phyloP scores from a whole-genome alignment of 2,329 filamentous ascomycete genomes.

The Aspergillus pseudoterreus region DNA sequence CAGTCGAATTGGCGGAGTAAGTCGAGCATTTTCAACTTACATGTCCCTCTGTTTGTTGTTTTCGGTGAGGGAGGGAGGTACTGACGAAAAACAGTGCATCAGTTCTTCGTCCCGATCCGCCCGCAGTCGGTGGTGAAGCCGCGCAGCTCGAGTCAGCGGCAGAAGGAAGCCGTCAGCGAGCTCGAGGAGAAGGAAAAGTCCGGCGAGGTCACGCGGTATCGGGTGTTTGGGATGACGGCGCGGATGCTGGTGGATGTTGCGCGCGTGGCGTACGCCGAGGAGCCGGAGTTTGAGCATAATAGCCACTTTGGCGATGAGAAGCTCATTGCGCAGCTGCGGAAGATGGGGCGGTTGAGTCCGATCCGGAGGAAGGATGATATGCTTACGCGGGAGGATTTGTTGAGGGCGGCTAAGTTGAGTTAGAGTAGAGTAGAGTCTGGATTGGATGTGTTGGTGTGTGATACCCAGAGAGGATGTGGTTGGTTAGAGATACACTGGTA shows the following conservation, averaged over 20 bases:
- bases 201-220: slow-evolving; percentile 58
- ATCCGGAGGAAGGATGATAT: slow-evolving; percentile 50
- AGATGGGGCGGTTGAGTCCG: slow-evolving; percentile 54
- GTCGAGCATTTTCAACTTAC: slow-evolving; percentile 9
- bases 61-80: background rate
- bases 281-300: slow-evolving; percentile 78
- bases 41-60: background rate
- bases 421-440: slow-evolving; percentile 1
- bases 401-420: slow-evolving; percentile 37
- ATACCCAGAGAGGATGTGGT: background rate
- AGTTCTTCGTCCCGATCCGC: slow-evolving; percentile 81
- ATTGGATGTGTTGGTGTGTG: background rate
- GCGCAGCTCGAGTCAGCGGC: slow-evolving; percentile 32
- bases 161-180: slow-evolving; percentile 37
- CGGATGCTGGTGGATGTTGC: slow-evolving; percentile 86
- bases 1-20: slow-evolving; percentile 66
- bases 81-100: slow-evolving; percentile 59
- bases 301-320: slow-evolving; percentile 63
- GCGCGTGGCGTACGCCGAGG: slow-evolving; percentile 73
- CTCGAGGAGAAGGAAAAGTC: slow-evolving; percentile 48
- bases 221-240: slow-evolving; percentile 94
- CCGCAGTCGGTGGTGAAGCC: slow-evolving; percentile 67
- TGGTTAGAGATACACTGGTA: background rate
- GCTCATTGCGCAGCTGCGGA: slow-evolving; percentile 57
- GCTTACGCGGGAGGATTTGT: slow-evolving; percentile 50